Conservation (phyloP, 2,329 filamentous ascomycete genomes). For the Penicillium sp. region DNA sequence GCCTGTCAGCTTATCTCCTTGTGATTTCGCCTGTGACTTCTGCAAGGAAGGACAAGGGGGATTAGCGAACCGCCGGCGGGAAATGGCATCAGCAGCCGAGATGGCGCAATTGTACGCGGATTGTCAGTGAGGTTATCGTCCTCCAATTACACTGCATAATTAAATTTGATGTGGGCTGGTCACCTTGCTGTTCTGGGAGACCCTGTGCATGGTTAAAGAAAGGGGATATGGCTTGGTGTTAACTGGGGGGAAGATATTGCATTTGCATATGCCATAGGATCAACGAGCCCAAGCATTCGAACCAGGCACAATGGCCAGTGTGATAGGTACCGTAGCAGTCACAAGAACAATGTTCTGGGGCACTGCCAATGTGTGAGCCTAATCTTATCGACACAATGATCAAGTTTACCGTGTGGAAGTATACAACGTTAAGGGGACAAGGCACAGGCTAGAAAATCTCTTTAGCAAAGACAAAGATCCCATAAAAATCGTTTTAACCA, state of each 20-base stretch:
- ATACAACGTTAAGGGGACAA: constrained; percentile 1
- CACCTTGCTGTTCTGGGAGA: not conserved
- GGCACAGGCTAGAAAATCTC: constrained; percentile 3
- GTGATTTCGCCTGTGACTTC: constrained; percentile 76
- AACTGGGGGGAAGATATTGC: not conserved
- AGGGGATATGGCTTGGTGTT: not conserved
- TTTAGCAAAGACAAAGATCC: constrained; percentile 16
- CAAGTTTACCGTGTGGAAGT: constrained; percentile 1
- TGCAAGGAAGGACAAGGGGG: constrained; percentile 66
- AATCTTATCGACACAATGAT: constrained; percentile 7
- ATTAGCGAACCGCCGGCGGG: constrained; percentile 59
- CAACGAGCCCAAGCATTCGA: not conserved
- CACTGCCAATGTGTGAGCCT: constrained; percentile 5
- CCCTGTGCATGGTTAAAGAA: not conserved
- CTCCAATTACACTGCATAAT: not conserved
- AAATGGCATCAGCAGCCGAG: constrained; percentile 28
- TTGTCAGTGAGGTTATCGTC: not conserved
- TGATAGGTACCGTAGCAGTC: not conserved
- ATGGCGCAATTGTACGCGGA: constrained; percentile 9
- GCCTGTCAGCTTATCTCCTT: constrained; percentile 48
- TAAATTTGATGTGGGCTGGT: not conserved
- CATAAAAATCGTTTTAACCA: constrained; percentile 9
- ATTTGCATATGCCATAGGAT: not conserved
- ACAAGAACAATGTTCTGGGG: not conserved
- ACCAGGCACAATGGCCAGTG: not conserved